These are phyloP conservation scores for Excoecaria cochinchinensis DNA, from an alignment of 345 rosid genomes.

Conservation along the genomic window DNA sequence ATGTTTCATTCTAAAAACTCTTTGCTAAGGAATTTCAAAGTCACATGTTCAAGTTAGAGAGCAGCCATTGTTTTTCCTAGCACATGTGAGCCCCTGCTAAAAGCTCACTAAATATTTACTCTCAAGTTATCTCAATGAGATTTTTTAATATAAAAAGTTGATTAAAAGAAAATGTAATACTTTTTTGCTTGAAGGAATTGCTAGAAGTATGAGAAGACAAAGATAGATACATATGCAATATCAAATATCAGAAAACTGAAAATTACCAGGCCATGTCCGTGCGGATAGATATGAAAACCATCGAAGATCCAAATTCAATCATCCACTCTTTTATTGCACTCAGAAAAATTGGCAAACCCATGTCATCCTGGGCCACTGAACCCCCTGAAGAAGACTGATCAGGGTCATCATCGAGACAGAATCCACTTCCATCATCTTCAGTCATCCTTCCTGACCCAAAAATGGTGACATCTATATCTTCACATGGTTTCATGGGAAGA, in stretches of 20 bases:
- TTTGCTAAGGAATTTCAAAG: neutral
- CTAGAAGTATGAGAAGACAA: neutral
- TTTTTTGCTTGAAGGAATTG: neutral
- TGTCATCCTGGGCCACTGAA: slow-evolving; percentile 33
- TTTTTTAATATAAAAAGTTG: neutral
- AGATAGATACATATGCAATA: neutral
- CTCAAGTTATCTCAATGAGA: neutral
- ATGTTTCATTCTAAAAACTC: neutral
- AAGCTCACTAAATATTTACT: neutral
- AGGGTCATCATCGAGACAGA: slow-evolving; percentile 44
- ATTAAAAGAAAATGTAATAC: neutral
- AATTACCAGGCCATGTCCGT: slow-evolving; percentile 82
- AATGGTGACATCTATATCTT: slow-evolving; percentile 67
- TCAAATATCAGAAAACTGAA: slow-evolving; percentile 9
- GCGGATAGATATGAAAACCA: slow-evolving; percentile 60
- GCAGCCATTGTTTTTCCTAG: neutral
- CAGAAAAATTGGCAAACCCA: slow-evolving; percentile 54
- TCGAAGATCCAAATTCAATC: slow-evolving; percentile 70
- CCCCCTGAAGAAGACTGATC: slow-evolving; percentile 42
- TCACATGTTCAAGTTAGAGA: neutral
- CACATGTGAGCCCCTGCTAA: neutral
- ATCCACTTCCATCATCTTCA: slow-evolving; percentile 63
- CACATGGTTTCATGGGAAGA: slow-evolving; percentile 72
- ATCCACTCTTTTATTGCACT: slow-evolving; percentile 83
- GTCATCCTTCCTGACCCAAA: slow-evolving; percentile 74